Evolutionary conservation across 805 yeast species (phyloP).

Genomic region (Barnettozyma pratensis): DNA sequence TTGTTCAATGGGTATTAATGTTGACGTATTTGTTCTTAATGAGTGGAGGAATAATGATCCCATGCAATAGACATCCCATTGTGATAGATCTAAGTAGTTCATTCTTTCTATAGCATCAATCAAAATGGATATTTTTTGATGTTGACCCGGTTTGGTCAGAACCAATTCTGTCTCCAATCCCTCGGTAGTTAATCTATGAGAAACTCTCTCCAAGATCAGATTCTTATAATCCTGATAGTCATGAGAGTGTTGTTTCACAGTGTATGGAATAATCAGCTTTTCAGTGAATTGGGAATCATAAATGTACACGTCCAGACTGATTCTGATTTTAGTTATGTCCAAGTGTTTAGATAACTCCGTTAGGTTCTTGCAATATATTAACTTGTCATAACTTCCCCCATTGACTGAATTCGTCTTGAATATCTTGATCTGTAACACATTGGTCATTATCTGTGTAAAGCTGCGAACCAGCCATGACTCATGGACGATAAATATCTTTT

Average conservation of each 20-base stretch:
- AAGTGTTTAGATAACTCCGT: conserved; percentile 34
- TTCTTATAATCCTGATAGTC: conserved; percentile 33
- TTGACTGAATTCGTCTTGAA: conserved; percentile 23
- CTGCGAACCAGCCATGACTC: conserved; percentile 88
- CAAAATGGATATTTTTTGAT: conserved; percentile 37
- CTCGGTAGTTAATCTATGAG: conserved; percentile 41
- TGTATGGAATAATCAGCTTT: conserved; percentile 43
- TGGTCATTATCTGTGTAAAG: conserved; percentile 63
- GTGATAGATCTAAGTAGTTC: conserved; percentile 55
- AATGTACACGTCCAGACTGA: conserved; percentile 69
- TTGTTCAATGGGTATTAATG: conserved; percentile 46
- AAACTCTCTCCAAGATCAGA: conserved; percentile 43
- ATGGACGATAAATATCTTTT: conserved; percentile 74
- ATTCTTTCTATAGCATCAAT: conserved; percentile 47
- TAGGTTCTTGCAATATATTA: conserved; percentile 32
- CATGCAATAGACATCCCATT: conserved; percentile 51
- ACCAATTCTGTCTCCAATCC: conserved; percentile 36
- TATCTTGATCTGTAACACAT: conserved; percentile 49
- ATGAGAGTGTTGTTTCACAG: conserved; percentile 24
- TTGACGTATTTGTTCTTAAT: conserved; percentile 46
- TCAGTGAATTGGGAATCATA: conserved; percentile 50
- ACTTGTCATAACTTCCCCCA: conserved; percentile 15
- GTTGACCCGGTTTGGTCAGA: conserved; percentile 55
- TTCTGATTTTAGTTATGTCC: conserved; percentile 72
- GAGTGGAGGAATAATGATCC: conserved; percentile 39